These are phyloP conservation scores for Cyclocybe cylindracea DNA, from an alignment of 768 basidiomycete genomes.

Conservation along the genomic window DNA sequence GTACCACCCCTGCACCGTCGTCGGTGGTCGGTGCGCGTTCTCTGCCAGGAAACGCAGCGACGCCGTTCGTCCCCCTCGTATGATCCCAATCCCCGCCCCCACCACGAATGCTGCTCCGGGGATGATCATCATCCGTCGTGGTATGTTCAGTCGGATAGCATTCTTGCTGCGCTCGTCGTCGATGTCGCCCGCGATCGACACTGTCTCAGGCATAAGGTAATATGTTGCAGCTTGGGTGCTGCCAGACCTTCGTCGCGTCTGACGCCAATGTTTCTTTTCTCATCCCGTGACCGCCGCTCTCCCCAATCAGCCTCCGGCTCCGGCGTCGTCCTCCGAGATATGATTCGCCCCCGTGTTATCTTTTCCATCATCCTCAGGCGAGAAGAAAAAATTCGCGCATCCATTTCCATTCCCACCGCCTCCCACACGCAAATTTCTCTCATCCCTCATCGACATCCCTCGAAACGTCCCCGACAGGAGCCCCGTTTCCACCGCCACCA, in stretches of 20 bases:
- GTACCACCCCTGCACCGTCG: slow-evolving; percentile 90
- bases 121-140: slow-evolving; percentile 61
- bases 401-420: no score
- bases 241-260: neutral
- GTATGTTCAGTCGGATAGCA: slow-evolving; percentile 41
- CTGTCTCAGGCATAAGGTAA: no score
- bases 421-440: no score
- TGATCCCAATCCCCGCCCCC: slow-evolving; percentile 70
- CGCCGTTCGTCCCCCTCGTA: slow-evolving; percentile 71
- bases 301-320: no score
- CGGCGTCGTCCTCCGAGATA: no score
- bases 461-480: no score
- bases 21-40: slow-evolving; percentile 86
- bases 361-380: no score
- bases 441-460: no score
- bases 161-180: slow-evolving; percentile 12
- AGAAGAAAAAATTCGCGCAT: no score
- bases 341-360: no score
- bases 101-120: slow-evolving; percentile 59
- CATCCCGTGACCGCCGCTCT: neutral
- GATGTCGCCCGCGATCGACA: neutral
- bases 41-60: slow-evolving; percentile 86
- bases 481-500: no score
- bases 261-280: neutral
- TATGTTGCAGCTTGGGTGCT: no score